Base-by-base conservation (phyloP, 2,329 filamentous ascomycete species). In the Colletotrichum tabaci region DNA sequence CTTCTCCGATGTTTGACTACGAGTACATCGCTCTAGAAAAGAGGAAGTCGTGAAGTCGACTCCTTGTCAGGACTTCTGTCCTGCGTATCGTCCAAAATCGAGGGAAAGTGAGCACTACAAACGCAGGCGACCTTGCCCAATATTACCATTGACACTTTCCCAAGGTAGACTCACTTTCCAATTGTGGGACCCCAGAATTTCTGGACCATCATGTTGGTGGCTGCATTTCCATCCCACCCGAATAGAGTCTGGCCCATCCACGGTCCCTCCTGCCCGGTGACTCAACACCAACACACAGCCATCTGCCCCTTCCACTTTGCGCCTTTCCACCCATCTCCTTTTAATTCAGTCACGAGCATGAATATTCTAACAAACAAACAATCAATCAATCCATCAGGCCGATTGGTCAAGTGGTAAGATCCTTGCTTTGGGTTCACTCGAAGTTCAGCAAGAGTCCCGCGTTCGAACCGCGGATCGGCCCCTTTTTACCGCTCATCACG, bases 401-500 rank as follows among this genome's bases (percentile, higher is more conserved):
- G 46, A 42, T 60, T 65, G 44, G 66, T 69, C 66, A 30, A 65
- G 66, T 65, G 66, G 53, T 69, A 65, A 65, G 66, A 69, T 65
- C 47, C 66, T 65, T 69, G 66, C 66, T 65, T 65, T 65, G 66
- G 66, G 38, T 42, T 58, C 63, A 30, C 2, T 60, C 44, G 35
- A 66, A 50, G n/a, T 42, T 60, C n/a, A 50, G 63, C 63, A 66
- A 60, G 63, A 60, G 53, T 60, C 55, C 44, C 63, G 63, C 63
- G 53, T 53, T 65, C 46, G 52, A 57, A 67, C 38, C 61, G 49
- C 49, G 61, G 61, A 55, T 55, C 35, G 49, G 49, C 18, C 38
- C 61, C 49, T 46, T 64, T 62, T 64, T 64, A 38, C 26, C 3
- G 26, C 6, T 13, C 6, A 18, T 38, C n/a, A 38, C 15, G 5